phyloP scores from a whole-genome alignment of 139 green algal genomes.

The Chlorella sp. region DNA sequence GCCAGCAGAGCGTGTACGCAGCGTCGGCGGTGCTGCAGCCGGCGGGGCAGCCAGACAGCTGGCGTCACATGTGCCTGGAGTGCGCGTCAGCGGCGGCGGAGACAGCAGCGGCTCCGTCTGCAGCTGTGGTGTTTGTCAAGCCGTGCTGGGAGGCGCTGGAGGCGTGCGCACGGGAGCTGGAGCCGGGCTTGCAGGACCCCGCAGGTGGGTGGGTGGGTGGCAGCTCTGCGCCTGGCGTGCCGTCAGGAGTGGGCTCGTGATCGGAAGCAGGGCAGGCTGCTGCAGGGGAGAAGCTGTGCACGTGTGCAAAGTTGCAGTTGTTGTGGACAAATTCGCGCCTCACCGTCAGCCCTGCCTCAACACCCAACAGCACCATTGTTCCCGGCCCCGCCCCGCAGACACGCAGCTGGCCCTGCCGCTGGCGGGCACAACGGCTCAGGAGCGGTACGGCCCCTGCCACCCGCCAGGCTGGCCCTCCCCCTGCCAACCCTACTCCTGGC shows the following conservation, averaged over 20 bases:
- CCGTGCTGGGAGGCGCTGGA: slow-evolving; percentile 22
- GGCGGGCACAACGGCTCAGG: neutral
- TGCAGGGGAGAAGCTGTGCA: neutral
- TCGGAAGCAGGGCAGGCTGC: neutral
- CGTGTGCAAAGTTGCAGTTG: neutral
- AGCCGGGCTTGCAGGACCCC: neutral
- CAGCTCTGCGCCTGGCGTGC: neutral
- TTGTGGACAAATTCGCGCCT: neutral
- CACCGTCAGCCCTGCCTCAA: neutral
- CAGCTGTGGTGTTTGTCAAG: slow-evolving; percentile 19
- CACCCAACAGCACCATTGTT: too few species aligned
- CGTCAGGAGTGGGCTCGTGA: neutral
- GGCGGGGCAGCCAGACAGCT: neutral
- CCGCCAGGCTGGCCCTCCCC: neutral
- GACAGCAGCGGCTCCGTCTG: neutral
- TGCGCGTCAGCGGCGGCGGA: neutral
- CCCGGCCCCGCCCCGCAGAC: neutral
- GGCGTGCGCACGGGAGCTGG: slow-evolving; percentile 1
- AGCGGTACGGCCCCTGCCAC: neutral
- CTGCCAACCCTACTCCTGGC: neutral
- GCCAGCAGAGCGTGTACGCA: slow-evolving; percentile 11
- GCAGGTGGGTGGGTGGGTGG: neutral
- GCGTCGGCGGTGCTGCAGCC: slow-evolving; percentile 6
- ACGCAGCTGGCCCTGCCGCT: neutral
- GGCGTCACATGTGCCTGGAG: slow-evolving; percentile 40